These are phyloP conservation scores for Aspergillus ostianus DNA, from an alignment of 495 filamentous ascomycete species.

Conservation along the genomic window DNA sequence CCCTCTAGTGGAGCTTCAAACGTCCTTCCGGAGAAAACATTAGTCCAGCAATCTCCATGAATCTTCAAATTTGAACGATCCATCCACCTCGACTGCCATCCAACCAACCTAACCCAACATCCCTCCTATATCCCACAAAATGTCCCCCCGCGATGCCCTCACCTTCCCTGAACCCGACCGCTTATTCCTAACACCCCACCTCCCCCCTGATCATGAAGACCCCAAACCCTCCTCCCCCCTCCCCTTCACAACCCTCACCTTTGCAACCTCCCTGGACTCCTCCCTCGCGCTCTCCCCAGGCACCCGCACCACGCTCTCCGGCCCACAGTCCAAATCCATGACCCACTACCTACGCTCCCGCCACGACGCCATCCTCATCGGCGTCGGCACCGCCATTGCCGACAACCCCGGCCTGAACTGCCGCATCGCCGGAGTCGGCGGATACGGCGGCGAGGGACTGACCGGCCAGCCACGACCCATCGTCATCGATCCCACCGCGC, in stretches of 20 bases:
- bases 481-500: conserved; percentile 68
- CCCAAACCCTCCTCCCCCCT: conserved; percentile 12
- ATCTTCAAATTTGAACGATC: neutral
- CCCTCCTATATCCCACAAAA: neutral
- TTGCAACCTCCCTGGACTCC: conserved; percentile 82
- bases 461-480: conserved; percentile 70
- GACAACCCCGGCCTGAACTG: conserved; percentile 87
- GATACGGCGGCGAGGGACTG: conserved; percentile 45
- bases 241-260: conserved; percentile 77
- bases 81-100: neutral
- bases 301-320: conserved; percentile 73
- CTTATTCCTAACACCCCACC: conserved; percentile 43
- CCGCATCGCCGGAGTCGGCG: conserved; percentile 56
- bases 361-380: conserved; percentile 86
- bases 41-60: neutral
- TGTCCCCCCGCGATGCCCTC: conserved; percentile 28
- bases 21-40: neutral
- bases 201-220: conserved; percentile 29
- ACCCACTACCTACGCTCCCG: conserved; percentile 83
- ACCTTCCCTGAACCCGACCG: conserved; percentile 37
- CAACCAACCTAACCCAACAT: too few species aligned
- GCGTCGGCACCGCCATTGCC: conserved; percentile 76
- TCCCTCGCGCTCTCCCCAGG: conserved; percentile 72
- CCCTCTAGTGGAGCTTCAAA: too few species aligned
- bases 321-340: conserved; percentile 80